These are phyloP conservation scores for Lentinus tigrinus DNA, from an alignment of 768 basidiomycete species.

Conservation along the genomic window DNA sequence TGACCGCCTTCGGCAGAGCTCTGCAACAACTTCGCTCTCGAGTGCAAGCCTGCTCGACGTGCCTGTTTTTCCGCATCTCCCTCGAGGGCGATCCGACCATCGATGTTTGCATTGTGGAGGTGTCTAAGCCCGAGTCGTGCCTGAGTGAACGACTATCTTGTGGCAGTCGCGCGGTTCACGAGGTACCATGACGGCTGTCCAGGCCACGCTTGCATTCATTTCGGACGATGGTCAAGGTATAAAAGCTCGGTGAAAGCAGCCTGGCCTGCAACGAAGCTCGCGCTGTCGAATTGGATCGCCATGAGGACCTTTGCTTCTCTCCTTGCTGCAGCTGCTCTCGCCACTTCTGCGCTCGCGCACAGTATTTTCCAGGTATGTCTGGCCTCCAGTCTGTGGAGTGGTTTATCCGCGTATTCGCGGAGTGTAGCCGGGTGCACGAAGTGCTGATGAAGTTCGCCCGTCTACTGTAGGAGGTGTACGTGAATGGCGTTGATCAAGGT, in stretches of 20 bases:
- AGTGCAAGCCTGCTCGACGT: background rate
- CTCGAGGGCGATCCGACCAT: background rate
- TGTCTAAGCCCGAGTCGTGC: background rate
- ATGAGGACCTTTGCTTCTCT: slow-evolving; percentile 23
- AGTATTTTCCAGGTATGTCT: slow-evolving; percentile 49
- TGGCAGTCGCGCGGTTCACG: background rate
- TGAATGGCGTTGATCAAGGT: slow-evolving; percentile 52
- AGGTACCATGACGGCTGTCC: slow-evolving; percentile 1
- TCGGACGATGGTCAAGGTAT: background rate
- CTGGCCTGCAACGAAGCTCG: background rate
- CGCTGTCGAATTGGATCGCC: background rate
- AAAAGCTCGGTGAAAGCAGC: background rate
- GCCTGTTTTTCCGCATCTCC: slow-evolving; percentile 2
- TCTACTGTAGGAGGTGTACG: slow-evolving; percentile 40
- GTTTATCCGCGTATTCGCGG: background rate
- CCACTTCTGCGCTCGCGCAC: slow-evolving; percentile 42
- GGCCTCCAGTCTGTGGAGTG: background rate
- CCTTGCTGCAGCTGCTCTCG: slow-evolving; percentile 29
- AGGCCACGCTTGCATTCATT: background rate
- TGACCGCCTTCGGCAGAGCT: slow-evolving; percentile 16
- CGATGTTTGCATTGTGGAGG: background rate
- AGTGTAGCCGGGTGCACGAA: background rate
- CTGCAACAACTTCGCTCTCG: slow-evolving; percentile 18
- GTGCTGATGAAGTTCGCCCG: background rate
- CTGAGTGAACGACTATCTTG: background rate